Percentiles rank a stretch among this genome's conserved stretches.
These are phyloP conservation scores for Russula compacta DNA, from an alignment of 768 basidiomycete species.

Conservation along the genomic window DNA sequence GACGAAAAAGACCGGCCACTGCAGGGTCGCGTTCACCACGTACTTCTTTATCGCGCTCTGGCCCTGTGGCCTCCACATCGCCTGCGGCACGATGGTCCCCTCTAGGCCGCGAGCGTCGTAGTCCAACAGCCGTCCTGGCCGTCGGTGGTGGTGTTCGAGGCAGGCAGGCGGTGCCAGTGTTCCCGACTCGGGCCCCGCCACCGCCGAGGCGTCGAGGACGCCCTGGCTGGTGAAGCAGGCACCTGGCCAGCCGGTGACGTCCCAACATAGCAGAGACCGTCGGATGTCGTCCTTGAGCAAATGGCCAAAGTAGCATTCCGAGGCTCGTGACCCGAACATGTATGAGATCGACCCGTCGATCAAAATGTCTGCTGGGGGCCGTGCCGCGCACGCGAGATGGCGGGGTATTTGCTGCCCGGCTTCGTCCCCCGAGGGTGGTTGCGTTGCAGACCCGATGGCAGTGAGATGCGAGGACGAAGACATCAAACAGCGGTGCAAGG, in stretches of 20 bases:
- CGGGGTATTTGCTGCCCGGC: no score
- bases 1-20: background rate
- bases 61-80: background rate
- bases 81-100: background rate
- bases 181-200: no score
- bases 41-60: background rate
- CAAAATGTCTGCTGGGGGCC: background rate
- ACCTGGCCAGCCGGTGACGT: background rate
- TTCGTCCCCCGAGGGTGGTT: background rate
- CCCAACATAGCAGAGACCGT: background rate
- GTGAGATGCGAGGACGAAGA: background rate
- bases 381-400: background rate
- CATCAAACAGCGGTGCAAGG: background rate
- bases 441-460: background rate
- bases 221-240: background rate
- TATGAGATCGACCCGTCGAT: background rate
- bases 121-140: background rate
- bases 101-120: background rate
- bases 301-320: background rate
- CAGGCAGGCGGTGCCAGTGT: no score
- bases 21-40: background rate
- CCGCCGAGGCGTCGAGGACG: no score
- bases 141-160: no score
- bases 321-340: background rate
- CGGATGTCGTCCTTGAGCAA: background rate